A percentile compares a stretch with the other conserved stretches of the same genome.
Evolutionary conservation across 1,284 basidiomycete genomes (phyloP).

Genomic region (Lentinula novae-zelandiae): DNA sequence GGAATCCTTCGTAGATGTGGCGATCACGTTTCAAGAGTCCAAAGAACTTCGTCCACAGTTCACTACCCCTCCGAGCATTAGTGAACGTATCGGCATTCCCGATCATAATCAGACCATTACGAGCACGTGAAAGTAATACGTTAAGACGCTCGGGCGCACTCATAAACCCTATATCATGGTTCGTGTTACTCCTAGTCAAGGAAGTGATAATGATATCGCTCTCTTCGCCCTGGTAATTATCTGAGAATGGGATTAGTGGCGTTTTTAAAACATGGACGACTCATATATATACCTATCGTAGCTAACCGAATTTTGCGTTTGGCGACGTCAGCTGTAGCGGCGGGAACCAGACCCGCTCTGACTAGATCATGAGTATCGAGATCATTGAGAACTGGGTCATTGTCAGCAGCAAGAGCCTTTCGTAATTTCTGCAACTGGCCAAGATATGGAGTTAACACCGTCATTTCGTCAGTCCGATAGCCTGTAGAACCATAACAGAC

Average conservation of each 20-base stretch:
- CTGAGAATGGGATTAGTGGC: constrained; percentile 25
- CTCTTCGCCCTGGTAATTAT: constrained; percentile 70
- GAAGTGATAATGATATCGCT: constrained; percentile 62
- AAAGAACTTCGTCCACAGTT: constrained; percentile 48
- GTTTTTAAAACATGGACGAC: too few species aligned
- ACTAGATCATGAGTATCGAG: constrained; percentile 56
- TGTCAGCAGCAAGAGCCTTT: constrained; percentile 39
- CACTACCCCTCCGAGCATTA: constrained; percentile 45
- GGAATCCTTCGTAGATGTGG: constrained; percentile 58
- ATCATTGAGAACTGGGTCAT: constrained; percentile 60
- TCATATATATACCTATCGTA: constrained; percentile 48
- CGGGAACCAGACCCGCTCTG: constrained; percentile 45
- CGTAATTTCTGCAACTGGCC: constrained; percentile 57
- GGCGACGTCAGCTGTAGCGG: constrained; percentile 30
- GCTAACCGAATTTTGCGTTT: constrained; percentile 49
- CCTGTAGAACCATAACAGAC: neutral
- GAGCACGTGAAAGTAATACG: constrained; percentile 61
- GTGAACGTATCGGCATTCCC: constrained; percentile 59
- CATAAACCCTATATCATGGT: constrained; percentile 64
- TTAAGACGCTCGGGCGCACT: constrained; percentile 61
- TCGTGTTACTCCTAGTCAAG: constrained; percentile 53
- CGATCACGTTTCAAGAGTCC: constrained; percentile 32
- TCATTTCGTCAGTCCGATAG: constrained; percentile 54
- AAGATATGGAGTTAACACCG: constrained; percentile 63
- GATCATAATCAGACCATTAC: constrained; percentile 58